Base-by-base conservation (phyloP, 495 filamentous ascomycete genomes). In the Aspergillus campestris region DNA sequence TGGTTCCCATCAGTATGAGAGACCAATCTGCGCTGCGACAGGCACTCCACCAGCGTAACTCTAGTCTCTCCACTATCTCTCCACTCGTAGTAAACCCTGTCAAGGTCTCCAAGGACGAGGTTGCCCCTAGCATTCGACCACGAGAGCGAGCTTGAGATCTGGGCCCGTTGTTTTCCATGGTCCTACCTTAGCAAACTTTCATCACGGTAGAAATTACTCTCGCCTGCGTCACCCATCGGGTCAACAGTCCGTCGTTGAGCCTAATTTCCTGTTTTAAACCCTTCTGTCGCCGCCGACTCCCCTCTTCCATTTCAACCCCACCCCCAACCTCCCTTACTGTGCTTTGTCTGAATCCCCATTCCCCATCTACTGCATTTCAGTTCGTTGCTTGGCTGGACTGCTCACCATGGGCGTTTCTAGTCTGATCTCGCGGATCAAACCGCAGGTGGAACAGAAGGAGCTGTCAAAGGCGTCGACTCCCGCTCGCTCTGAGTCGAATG, bases 161-260 rank as follows among this genome's bases (percentile, higher is more conserved):
- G 65, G 62, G 62, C 61, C 62, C 62, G 60, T 58, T 58, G 42
- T 62, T 57, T 53, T 55, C 56, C 62, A 62, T 61, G 60, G 58
- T 48, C 40, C 44, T 62, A 57, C 62, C 60, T 60, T 56, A 44
- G 55, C 7, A 41, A 46, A 34, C 2, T 34, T 5, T 34, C 1
- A 34, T 8, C 38, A 40, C 38, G 27, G 30, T 31, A 24, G 27
- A 11, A 11, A 30, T 31, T 40, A 31, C 30, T 40, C 11, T 11
- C 3, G 6, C 24, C 38, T 24, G 9, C 14, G 27, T 31, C 38
- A 12, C 12, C 27, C 18, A 12, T 30, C 8, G 7, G 7, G 6
- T 11, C n/a, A 18, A 3, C 39, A 9, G 8, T 34, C 12, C 8
- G 33, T 31, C 34, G 13, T 4, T 24, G 34, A 2, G 34, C 36